These are phyloP conservation scores for Astrothelium macrocarpum DNA, from an alignment of 495 filamentous ascomycete genomes.

Conservation along the genomic window DNA sequence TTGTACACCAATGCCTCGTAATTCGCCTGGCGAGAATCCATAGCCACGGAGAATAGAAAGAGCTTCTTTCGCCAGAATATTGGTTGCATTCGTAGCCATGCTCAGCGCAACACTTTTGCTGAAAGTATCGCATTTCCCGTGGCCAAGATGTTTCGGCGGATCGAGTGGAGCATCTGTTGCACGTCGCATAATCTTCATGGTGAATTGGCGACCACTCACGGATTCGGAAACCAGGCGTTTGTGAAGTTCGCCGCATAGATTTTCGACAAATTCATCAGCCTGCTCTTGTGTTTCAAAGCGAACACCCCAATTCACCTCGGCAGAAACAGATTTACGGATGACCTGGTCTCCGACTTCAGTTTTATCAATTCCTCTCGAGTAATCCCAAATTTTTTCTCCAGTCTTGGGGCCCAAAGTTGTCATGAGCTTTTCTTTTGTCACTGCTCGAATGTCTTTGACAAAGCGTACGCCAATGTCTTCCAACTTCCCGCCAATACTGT, in stretches of 20 bases:
- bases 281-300: conserved; percentile 83
- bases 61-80: conserved; percentile 66
- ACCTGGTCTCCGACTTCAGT: conserved; percentile 77
- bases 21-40: conserved; percentile 77
- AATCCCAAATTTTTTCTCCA: conserved; percentile 84
- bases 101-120: conserved; percentile 79
- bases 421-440: conserved; percentile 63
- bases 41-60: conserved; percentile 73
- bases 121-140: conserved; percentile 88
- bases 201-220: conserved; percentile 78
- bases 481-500: conserved; percentile 71
- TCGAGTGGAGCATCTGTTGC: conserved; percentile 80
- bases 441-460: conserved; percentile 69
- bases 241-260: conserved; percentile 72
- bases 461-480: conserved; percentile 76
- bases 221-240: conserved; percentile 68
- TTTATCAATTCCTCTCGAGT: conserved; percentile 78
- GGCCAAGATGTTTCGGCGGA: conserved; percentile 87
- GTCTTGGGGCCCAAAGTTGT: conserved; percentile 79
- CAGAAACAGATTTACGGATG: conserved; percentile 80
- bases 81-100: conserved; percentile 64
- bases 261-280: conserved; percentile 79
- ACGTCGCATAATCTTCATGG: conserved; percentile 86
- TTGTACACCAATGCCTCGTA: conserved; percentile 81
- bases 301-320: conserved; percentile 97